Evolutionary conservation across 2,329 filamentous ascomycete genomes (phyloP).

Genomic region (Stagonosporopsis tanaceti): DNA sequence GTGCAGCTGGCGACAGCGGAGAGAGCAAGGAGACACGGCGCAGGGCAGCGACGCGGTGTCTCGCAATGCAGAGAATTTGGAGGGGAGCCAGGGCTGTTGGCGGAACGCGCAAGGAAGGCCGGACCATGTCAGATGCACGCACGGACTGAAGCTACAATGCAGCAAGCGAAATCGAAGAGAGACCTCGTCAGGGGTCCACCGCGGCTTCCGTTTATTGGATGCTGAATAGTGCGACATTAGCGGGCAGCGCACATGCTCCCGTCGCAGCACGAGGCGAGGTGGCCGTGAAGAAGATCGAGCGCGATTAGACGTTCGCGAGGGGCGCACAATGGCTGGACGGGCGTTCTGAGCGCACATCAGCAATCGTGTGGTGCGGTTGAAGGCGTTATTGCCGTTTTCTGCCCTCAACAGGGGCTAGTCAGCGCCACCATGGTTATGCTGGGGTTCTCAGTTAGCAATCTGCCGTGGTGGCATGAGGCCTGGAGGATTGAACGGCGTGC

Average conservation of each 20-base stretch:
- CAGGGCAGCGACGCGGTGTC: constrained; percentile 32
- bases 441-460: constrained; percentile 24
- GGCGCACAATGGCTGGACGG: not conserved
- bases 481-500: constrained; percentile 24
- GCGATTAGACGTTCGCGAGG: constrained; percentile 4
- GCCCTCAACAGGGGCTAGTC: constrained; percentile 6
- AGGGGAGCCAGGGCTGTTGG: constrained; percentile 34
- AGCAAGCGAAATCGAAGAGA: constrained; percentile 33
- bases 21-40: constrained; percentile 26
- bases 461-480: constrained; percentile 19
- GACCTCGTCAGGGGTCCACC: constrained; percentile 27
- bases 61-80: constrained; percentile 34
- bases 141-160: constrained; percentile 32
- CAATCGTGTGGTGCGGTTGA: constrained; percentile 2
- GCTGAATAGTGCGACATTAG: constrained; percentile 42
- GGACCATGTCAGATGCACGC: constrained; percentile 25
- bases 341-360: not conserved
- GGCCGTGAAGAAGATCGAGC: constrained; percentile 14
- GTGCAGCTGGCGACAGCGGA: constrained; percentile 28
- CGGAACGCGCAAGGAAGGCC: constrained; percentile 35
- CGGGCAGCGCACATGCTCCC: constrained; percentile 40
- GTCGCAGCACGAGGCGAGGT: constrained; percentile 32
- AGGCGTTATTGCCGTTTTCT: not conserved
- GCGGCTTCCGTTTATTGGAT: constrained; percentile 28
- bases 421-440: constrained; percentile 13